Percentiles rank a stretch among this genome's conserved stretches.
Conservation (phyloP, 345 rosid genomes). For the Punica granatum region DNA sequence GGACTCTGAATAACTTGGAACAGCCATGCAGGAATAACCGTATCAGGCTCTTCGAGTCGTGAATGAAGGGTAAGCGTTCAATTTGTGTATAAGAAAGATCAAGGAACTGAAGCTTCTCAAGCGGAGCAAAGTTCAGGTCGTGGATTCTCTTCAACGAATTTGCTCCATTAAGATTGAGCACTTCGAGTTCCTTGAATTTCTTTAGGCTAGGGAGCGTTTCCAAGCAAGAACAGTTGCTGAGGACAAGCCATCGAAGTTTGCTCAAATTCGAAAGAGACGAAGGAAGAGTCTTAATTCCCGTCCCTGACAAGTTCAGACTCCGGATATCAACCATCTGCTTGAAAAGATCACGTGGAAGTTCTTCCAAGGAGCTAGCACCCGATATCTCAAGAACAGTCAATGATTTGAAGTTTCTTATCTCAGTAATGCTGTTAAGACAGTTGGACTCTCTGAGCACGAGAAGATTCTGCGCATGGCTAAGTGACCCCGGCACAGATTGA, state of each 20-base stretch:
- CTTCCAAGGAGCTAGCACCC: slow-evolving; percentile 28
- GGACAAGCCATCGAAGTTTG: slow-evolving; percentile 37
- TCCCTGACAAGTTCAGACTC: slow-evolving; percentile 45
- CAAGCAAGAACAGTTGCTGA: slow-evolving; percentile 29
- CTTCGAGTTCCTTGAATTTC: slow-evolving; percentile 27
- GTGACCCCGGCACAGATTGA: slow-evolving; percentile 13
- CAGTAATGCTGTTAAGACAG: slow-evolving; percentile 14
- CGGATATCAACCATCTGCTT: slow-evolving; percentile 15
- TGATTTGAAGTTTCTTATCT: slow-evolving; percentile 13
- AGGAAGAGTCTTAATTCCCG: slow-evolving; percentile 27
- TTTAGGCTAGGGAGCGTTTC: slow-evolving; percentile 27
- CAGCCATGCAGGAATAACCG: slow-evolving; percentile 13
- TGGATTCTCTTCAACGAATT: slow-evolving; percentile 14
- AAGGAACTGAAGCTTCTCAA: slow-evolving; percentile 30
- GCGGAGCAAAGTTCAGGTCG: slow-evolving; percentile 10
- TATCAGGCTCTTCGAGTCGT: background rate
- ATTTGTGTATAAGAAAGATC: slow-evolving; percentile 37
- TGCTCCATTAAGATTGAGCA: slow-evolving; percentile 35
- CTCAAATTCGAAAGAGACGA: slow-evolving; percentile 14
- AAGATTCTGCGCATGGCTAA: slow-evolving; percentile 21
- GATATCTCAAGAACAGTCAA: slow-evolving; percentile 52
- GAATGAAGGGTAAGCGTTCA: slow-evolving; percentile 32
- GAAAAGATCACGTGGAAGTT: slow-evolving; percentile 24
- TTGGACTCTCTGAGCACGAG: slow-evolving; percentile 43
- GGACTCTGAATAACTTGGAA: slow-evolving; percentile 2